These are phyloP conservation scores for Neopestalotiopsis rosae DNA, from an alignment of 2,329 filamentous ascomycete genomes.

Conservation along the genomic window DNA sequence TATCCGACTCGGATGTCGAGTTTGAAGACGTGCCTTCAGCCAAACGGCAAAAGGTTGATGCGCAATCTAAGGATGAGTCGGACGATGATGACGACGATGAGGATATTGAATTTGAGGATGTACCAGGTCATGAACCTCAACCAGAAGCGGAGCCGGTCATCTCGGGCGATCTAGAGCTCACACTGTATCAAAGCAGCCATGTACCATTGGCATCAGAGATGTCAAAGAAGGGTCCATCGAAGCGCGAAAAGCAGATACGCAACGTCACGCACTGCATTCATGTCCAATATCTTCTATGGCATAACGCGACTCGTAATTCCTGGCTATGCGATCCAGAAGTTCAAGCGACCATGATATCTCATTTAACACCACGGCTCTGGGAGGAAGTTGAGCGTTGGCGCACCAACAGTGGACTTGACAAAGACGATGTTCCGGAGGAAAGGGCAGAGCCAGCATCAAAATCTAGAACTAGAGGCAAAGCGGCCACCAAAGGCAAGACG, in stretches of 20 bases:
- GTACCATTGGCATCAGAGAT: conserved; percentile 66
- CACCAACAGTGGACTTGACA: conserved; percentile 66
- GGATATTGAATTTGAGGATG: conserved; percentile 68
- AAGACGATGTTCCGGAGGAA: conserved; percentile 41
- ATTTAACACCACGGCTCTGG: conserved; percentile 70
- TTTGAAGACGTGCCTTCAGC: conserved; percentile 55
- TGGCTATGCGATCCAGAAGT: conserved; percentile 82
- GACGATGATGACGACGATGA: conserved; percentile 61
- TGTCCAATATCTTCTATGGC: conserved; percentile 85
- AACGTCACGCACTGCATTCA: conserved; percentile 85
- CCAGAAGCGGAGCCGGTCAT: conserved; percentile 52
- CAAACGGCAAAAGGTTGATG: conserved; percentile 45
- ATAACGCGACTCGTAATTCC: conserved; percentile 83
- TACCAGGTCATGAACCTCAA: conserved; percentile 44
- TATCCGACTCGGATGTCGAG: conserved; percentile 64
- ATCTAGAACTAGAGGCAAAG: conserved; percentile 41
- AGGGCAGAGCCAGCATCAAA: conserved; percentile 28
- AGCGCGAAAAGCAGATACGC: conserved; percentile 80
- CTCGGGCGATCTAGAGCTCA: conserved; percentile 76
- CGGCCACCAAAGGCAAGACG: conserved; percentile 41
- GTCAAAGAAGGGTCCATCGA: conserved; percentile 84
- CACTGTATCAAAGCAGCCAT: conserved; percentile 63
- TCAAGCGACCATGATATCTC: conserved; percentile 77
- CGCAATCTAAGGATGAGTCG: conserved; percentile 27
- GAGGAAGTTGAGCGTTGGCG: conserved; percentile 78